These are phyloP conservation scores for Cordyceps pruinosa DNA, from an alignment of 2,329 filamentous ascomycete genomes.

Conservation along the genomic window DNA sequence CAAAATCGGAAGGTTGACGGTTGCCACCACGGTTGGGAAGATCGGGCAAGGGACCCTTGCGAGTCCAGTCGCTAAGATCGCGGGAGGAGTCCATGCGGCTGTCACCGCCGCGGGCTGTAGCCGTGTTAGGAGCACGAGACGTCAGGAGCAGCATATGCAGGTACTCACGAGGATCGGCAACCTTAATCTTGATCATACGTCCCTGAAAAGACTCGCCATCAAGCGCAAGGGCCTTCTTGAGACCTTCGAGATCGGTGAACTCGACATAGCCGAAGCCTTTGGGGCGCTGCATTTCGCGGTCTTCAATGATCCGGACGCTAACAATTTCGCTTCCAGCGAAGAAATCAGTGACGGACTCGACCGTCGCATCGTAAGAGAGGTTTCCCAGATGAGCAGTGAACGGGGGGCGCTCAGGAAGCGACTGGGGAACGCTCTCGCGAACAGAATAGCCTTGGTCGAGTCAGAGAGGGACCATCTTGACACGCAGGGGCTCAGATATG, in stretches of 20 bases:
- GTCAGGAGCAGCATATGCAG: not conserved
- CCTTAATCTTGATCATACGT: slow-evolving; percentile 84
- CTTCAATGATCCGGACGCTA: slow-evolving; percentile 93
- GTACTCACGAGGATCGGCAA: slow-evolving; percentile 89
- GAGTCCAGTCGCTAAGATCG: slow-evolving; percentile 84
- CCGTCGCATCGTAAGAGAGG: slow-evolving; percentile 87
- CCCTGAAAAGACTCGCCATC: slow-evolving; percentile 80
- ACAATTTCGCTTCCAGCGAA: slow-evolving; percentile 79
- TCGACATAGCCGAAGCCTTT: slow-evolving; percentile 99
- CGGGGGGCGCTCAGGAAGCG: slow-evolving; percentile 81
- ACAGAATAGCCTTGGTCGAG: slow-evolving; percentile 43
- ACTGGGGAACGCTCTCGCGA: slow-evolving; percentile 67
- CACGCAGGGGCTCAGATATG: not conserved
- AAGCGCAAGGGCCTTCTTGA: slow-evolving; percentile 82
- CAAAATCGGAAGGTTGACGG: slow-evolving; percentile 44
- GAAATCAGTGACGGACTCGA: slow-evolving; percentile 75
- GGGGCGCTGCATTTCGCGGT: slow-evolving; percentile 85
- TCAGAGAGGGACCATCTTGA: slow-evolving; percentile 15
- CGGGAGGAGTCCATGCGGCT: slow-evolving; percentile 56
- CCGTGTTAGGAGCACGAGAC: slow-evolving; percentile 21
- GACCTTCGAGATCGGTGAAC: slow-evolving; percentile 77
- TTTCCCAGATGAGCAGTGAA: slow-evolving; percentile 96
- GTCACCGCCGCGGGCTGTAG: slow-evolving; percentile 73
- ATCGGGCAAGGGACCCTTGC: slow-evolving; percentile 82
- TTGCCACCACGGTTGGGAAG: slow-evolving; percentile 46